These are phyloP conservation scores for Pseudozyma tsukubaensis DNA, from an alignment of 1,284 basidiomycete genomes.

Conservation along the genomic window DNA sequence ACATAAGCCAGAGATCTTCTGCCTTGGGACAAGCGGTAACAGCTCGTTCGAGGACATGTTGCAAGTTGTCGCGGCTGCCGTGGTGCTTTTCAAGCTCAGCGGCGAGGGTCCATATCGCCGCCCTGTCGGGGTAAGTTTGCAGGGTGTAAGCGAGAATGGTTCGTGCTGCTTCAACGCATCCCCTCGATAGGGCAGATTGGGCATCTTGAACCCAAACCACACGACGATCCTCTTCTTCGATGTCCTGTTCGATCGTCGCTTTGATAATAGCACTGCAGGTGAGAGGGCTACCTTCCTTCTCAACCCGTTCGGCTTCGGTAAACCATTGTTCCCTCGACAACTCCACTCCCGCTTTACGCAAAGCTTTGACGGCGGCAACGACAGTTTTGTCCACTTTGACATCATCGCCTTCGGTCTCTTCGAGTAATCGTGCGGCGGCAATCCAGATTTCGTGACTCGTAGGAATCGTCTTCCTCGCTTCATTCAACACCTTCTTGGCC, in stretches of 20 bases:
- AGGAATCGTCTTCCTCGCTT: slow-evolving; percentile 90
- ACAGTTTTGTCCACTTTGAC: slow-evolving; percentile 88
- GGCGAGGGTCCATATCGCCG: slow-evolving; percentile 86
- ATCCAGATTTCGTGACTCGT: slow-evolving; percentile 99
- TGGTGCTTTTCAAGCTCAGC: slow-evolving; percentile 91
- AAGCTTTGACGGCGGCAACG: slow-evolving; percentile 80
- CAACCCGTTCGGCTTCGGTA: slow-evolving; percentile 91
- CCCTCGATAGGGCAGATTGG: slow-evolving; percentile 80
- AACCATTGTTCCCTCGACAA: slow-evolving; percentile 95
- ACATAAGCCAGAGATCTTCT: slow-evolving; percentile 96
- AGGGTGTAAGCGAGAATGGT: slow-evolving; percentile 90
- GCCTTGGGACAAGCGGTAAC: slow-evolving; percentile 91
- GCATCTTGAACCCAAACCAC: slow-evolving; percentile 94
- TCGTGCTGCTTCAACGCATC: slow-evolving; percentile 83
- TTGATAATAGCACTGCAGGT: slow-evolving; percentile 96
- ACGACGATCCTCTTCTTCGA: slow-evolving; percentile 91
- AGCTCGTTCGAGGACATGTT: slow-evolving; percentile 82
- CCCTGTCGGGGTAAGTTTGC: slow-evolving; percentile 87
- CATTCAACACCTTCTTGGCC: slow-evolving; percentile 93
- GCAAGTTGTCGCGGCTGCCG: slow-evolving; percentile 83
- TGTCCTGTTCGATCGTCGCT: slow-evolving; percentile 90
- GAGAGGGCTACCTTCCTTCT: slow-evolving; percentile 82
- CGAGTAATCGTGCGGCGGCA: slow-evolving; percentile 88
- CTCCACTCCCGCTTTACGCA: slow-evolving; percentile 85
- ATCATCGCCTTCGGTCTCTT: slow-evolving; percentile 70